Evolutionary conservation across 2,329 filamentous ascomycete species (phyloP).

Genomic region (Verticillium dahliae): DNA sequence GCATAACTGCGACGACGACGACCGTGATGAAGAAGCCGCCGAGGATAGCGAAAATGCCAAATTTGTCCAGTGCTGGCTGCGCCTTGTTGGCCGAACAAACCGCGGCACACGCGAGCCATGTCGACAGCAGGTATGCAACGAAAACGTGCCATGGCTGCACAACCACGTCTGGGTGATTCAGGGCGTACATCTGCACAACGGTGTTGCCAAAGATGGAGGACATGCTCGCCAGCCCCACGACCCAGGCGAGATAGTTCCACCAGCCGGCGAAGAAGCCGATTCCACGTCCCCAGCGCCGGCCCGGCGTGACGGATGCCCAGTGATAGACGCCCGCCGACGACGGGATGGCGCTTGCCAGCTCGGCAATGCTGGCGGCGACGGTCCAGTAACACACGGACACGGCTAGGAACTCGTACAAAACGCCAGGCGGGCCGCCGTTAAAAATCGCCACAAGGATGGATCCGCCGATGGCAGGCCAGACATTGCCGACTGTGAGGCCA

Average conservation of each 20-base stretch:
- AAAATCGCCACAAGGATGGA: conserved; percentile 43
- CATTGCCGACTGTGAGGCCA: conserved; percentile 33
- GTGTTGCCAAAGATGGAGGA: conserved; percentile 33
- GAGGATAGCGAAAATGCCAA: conserved; percentile 46
- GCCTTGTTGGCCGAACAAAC: conserved; percentile 49
- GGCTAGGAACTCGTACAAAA: conserved; percentile 53
- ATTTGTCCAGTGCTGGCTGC: conserved; percentile 44
- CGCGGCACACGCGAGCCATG: conserved; percentile 28
- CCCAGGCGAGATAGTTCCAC: conserved; percentile 38
- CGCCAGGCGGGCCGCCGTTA: conserved; percentile 56
- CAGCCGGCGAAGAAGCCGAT: conserved; percentile 39
- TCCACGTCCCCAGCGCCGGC: conserved; percentile 39
- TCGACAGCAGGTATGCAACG: conserved; percentile 30
- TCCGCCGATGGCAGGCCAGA: conserved; percentile 36
- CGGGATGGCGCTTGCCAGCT: conserved; percentile 55
- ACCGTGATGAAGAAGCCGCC: conserved; percentile 48
- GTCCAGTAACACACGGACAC: conserved; percentile 48
- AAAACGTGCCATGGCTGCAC: conserved; percentile 35
- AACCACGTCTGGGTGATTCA: conserved; percentile 29
- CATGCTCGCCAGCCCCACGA: conserved; percentile 31
- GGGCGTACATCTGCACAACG: conserved; percentile 34
- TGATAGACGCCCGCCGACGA: conserved; percentile 56
- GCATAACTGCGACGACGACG: conserved; percentile 48
- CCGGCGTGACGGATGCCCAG: conserved; percentile 53
- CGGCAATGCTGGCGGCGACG: conserved; percentile 52